Conservation (phyloP, 2,329 filamentous ascomycete species). For the Epichloe aotearoae region DNA sequence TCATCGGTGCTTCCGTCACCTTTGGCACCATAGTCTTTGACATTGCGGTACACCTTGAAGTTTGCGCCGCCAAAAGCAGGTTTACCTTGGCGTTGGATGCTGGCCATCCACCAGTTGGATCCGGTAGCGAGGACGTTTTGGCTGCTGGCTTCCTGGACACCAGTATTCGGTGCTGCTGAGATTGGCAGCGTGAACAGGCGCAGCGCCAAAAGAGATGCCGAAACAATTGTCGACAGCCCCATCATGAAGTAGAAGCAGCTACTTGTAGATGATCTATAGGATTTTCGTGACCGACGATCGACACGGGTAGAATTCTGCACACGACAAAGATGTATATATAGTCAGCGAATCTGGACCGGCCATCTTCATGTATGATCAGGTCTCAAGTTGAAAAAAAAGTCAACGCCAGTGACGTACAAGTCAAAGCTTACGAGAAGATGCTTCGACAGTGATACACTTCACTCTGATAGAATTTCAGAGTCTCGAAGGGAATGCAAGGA, state of each 20-base stretch:
- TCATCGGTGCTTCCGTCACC: conserved; percentile 65
- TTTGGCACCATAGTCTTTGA: conserved; percentile 60
- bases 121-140: conserved; percentile 12
- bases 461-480: neutral
- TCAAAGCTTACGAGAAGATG: neutral
- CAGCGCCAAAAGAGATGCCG: conserved; percentile 29
- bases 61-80: conserved; percentile 41
- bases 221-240: conserved; percentile 30
- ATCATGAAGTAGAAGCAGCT: conserved; percentile 27
- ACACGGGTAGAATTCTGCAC: neutral
- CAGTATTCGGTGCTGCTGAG: conserved; percentile 18
- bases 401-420: neutral
- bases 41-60: conserved; percentile 67
- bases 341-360: neutral
- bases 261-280: neutral
- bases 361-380: neutral
- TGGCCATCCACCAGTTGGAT: conserved; percentile 57
- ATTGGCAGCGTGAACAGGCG: conserved; percentile 25
- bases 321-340: neutral
- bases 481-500: neutral
- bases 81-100: conserved; percentile 54
- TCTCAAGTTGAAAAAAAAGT: neutral
- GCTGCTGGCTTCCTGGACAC: conserved; percentile 6
- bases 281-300: neutral
- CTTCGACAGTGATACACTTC: neutral